A percentile compares a stretch with the other conserved stretches of the same genome.
Evolutionary conservation across 2,329 filamentous ascomycete species (phyloP).

Genomic region (Trichophyton equinum): DNA sequence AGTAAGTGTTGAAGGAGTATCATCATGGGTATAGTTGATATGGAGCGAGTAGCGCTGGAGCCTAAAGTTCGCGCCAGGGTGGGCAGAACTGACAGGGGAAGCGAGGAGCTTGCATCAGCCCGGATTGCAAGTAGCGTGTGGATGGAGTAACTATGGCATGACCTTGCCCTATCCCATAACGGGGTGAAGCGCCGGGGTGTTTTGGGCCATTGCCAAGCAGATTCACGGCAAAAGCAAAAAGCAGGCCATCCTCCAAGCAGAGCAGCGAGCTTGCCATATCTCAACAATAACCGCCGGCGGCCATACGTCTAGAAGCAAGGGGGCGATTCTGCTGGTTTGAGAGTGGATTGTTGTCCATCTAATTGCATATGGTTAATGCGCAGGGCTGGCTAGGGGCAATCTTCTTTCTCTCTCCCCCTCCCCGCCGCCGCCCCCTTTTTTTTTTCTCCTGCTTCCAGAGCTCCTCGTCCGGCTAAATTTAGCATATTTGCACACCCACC

Average conservation of each 20-base stretch:
- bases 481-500: not conserved
- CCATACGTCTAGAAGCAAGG: not conserved
- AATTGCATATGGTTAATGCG: not conserved
- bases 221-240: not conserved
- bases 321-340: not conserved
- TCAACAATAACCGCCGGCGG: not conserved
- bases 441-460: not conserved
- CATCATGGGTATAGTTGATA: not conserved
- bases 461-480: not conserved
- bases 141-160: not conserved
- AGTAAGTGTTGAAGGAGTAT: too few species aligned
- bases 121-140: not conserved
- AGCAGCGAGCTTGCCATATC: not conserved
- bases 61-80: conserved; percentile 1
- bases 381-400: not conserved
- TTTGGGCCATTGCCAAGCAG: not conserved
- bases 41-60: not conserved
- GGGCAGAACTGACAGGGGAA: not conserved
- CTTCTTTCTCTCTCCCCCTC: not conserved
- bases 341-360: not conserved
- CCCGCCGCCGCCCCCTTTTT: not conserved
- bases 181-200: not conserved
- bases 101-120: conserved; percentile 1
- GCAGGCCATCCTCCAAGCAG: not conserved
- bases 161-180: not conserved